Conservation (phyloP, 371 early-diverging fungal genomes). For the Rhizopus sp. region DNA sequence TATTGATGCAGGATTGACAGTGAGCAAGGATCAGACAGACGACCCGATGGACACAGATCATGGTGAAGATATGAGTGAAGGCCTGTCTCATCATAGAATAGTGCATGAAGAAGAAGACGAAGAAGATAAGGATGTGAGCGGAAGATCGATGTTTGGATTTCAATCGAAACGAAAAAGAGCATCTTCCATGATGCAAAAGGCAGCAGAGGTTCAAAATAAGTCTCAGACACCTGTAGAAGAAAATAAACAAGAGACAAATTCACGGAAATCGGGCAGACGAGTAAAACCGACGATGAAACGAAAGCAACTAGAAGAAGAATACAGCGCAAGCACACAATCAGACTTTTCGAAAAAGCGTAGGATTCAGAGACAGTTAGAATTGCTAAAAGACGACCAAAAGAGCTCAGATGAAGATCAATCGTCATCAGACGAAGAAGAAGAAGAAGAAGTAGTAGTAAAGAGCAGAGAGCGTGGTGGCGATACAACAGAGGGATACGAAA, state of each 20-base stretch:
- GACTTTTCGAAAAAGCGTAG: slow-evolving; percentile 30
- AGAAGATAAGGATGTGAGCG: slow-evolving; percentile 36
- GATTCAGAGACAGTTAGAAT: slow-evolving; percentile 33
- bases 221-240: neutral
- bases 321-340: slow-evolving; percentile 9
- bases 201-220: slow-evolving; percentile 13
- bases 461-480: slow-evolving; percentile 33
- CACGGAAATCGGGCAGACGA: slow-evolving; percentile 8
- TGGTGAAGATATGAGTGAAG: slow-evolving; percentile 17
- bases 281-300: slow-evolving; percentile 6
- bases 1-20: slow-evolving; percentile 27
- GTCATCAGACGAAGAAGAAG: slow-evolving; percentile 32
- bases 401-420: slow-evolving; percentile 21
- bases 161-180: slow-evolving; percentile 24
- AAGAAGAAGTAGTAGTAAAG: slow-evolving; percentile 25
- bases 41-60: slow-evolving; percentile 12
- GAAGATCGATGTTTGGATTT: slow-evolving; percentile 42
- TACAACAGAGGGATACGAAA: slow-evolving; percentile 59
- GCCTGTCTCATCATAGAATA: slow-evolving; percentile 8
- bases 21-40: slow-evolving; percentile 7
- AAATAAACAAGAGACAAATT: slow-evolving; percentile 5
- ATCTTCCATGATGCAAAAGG: slow-evolving; percentile 41
- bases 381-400: slow-evolving; percentile 23
- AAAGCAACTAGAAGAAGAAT: slow-evolving; percentile 7
- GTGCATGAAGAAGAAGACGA: slow-evolving; percentile 25